A percentile compares a stretch with the other conserved stretches of the same genome.
phyloP scores from a whole-genome alignment of 352 stramenopile genomes.

The Phytophthora megakarya region DNA sequence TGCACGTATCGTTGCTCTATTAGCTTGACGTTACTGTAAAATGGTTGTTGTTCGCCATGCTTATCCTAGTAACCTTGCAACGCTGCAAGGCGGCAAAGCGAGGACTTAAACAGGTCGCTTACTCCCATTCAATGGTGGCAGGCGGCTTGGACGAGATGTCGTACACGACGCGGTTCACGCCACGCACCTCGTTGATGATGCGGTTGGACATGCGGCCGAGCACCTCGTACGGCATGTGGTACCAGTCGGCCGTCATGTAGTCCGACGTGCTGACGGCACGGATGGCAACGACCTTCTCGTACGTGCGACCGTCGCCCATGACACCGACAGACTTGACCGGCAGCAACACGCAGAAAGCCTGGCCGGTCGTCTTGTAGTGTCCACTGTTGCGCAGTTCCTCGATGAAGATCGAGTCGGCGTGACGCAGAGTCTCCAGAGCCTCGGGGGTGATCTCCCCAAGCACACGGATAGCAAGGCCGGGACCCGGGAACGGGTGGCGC shows the following conservation, averaged over 20 bases:
- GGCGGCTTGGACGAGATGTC: conserved; percentile 99
- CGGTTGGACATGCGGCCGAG: conserved; percentile 97
- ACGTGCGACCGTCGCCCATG: conserved; percentile 98
- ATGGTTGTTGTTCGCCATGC: background rate
- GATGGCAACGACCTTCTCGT: conserved; percentile 96
- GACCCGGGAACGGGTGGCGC: conserved; percentile 99
- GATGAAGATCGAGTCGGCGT: conserved; percentile 98
- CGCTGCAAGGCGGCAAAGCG: conserved; percentile 11
- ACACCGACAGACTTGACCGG: conserved; percentile 98
- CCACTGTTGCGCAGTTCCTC: conserved; percentile 95
- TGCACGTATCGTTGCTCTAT: conserved; percentile 45
- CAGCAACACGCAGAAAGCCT: conserved; percentile 98
- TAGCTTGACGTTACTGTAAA: conserved; percentile 34
- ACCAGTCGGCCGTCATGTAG: conserved; percentile 99
- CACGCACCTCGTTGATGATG: conserved; percentile 99
- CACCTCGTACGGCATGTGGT: conserved; percentile 98
- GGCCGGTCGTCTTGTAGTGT: conserved; percentile 98
- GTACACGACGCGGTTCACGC: conserved; percentile 99
- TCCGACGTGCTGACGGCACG: conserved; percentile 98
- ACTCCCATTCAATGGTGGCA: conserved; percentile 99
- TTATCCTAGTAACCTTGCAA: conserved; percentile 21
- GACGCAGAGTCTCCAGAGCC: conserved; percentile 94
- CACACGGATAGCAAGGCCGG: conserved; percentile 98
- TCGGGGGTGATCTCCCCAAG: conserved; percentile 97
- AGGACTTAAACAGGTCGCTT: conserved; percentile 33